Base-by-base conservation (phyloP, 1,284 basidiomycete genomes). In the Sporisorium exsertum region DNA sequence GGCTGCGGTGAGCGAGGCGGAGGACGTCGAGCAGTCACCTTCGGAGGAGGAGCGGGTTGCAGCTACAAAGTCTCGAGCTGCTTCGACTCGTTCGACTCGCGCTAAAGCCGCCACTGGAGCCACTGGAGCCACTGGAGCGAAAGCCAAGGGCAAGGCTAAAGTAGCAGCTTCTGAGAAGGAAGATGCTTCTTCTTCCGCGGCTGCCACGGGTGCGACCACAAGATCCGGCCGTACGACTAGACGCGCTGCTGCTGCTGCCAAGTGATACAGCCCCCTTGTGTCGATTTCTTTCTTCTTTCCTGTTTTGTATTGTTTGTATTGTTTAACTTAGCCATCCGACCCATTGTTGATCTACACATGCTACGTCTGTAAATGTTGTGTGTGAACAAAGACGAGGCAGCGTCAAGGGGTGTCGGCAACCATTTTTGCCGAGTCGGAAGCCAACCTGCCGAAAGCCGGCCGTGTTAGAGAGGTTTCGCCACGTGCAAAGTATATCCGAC, bases 141-240 rank as follows among this genome's bases (percentile, higher is more conserved):
- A 40, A 46, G 53, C 46, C 22, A 63, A 32, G 24, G 16, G 45
- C 16, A 57, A 45, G 27, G 33, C 33, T 15, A 59, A 64, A 22
- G 35, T 20, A 27, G 37, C 29, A 6, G 24, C 49, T 8, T 59
- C 13, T 1, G 33, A 33, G 9, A 43, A 70, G 33, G 58, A 64
- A 1, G 57, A 37, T 2, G 45, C 42, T 2, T 52, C 46, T 9
- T 63, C 54, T 13, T 64, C 62, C 12, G 57, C 62, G 5, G 53
- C 67, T 7, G 51, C 67, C 3, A 64, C 67, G 1, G 45, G 53
- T 8, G 47, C 68, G 1, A 71, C 69, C 3, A 65, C 68, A 27
- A 46, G 63, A 6, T 65, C 63, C 0, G 59, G 69, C 37, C 58
- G 69, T 12, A 58, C 63, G 2, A 62, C 60, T 2, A 16, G 67